Evolutionary conservation across 1,284 basidiomycete genomes (phyloP), one percentile per base, ranked within the genome.

Genomic region (Microbotryum lychnidis-dioicae): DNA sequence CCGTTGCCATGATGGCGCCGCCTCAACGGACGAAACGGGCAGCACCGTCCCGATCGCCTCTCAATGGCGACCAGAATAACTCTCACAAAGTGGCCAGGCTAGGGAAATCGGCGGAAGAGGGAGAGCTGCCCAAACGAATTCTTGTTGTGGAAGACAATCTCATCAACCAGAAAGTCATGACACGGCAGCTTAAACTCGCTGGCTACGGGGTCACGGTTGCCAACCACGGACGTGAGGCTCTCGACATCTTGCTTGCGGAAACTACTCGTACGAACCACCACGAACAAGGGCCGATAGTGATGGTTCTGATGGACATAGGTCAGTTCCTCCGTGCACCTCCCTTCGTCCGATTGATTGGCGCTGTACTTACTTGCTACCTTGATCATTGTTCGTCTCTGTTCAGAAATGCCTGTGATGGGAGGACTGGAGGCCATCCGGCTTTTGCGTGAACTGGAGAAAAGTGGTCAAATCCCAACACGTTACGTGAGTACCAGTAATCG

Each of bases 91-190:
- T 16, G 12, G 37, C 37, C 37, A 42, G 37, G 16, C 37, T 42
- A 14, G 37, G 37, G 37, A 4, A 42, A 5, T 12, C 12, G 37
- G 37, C 12, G 12, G 37, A 42, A 42, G 37, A 1, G 37, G 37
- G 16, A 16, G 16, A 42, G 37, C 37, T 42, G 6, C 37, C 37
- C 37, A 42, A 1, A 20, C 46, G 67, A 53, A 63, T 76, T 21
- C 68, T 75, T 7, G 70, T 76, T 16, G 73, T 74, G 18, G 72
- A 76, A 62, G 77, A 78, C 60, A 78, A 78, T 60, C 57, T 74
- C 54, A 76, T 78, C 69, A 77, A 76, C 58, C 76, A 76, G 61
- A 75, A 74, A 48, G 73, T 78, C 1, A 65, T 79, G 12, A 73
- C 72, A 57, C 71, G 77, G 2, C 77, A 78, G 62, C 70, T 79